Conservation (phyloP, 352 stramenopile species). For the Phytophthora constricta region DNA sequence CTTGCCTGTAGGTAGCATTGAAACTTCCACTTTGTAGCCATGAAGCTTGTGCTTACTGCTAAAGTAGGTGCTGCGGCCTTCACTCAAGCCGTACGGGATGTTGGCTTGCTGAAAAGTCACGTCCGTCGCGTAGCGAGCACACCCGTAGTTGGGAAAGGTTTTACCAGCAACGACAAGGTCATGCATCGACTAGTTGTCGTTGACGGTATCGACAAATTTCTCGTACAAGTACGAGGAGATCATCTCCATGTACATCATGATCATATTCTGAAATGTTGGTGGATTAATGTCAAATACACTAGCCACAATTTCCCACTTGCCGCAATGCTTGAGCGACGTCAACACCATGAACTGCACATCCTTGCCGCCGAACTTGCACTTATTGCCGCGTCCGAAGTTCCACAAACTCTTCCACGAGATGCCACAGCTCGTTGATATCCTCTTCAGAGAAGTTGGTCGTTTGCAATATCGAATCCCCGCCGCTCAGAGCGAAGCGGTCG, state of each 20-base stretch:
- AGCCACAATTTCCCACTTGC: conserved; percentile 9
- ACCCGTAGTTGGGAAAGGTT: conserved; percentile 3
- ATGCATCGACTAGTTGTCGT: not conserved
- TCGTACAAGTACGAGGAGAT: conserved; percentile 9
- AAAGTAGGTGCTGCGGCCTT: not conserved
- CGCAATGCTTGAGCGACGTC: not conserved
- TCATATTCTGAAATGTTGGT: conserved; percentile 5
- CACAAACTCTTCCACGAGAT: conserved; percentile 3
- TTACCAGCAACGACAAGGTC: not conserved
- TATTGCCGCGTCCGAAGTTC: conserved; percentile 17
- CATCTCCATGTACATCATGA: conserved; percentile 5
- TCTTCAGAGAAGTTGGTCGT: conserved; percentile 7
- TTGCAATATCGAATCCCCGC: conserved; percentile 2
- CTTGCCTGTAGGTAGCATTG: too few relatives aligned
- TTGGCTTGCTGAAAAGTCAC: conserved; percentile 16
- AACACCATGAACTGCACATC: conserved; percentile 11
- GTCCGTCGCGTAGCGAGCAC: conserved; percentile 8
- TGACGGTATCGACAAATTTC: not conserved
- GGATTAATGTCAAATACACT: conserved; percentile 11
- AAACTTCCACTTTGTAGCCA: too few relatives aligned
- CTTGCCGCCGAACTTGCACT: conserved; percentile 15
- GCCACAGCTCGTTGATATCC: conserved; percentile 8
- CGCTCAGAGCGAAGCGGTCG: conserved; percentile 1
- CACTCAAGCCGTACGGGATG: conserved; percentile 6
- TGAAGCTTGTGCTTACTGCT: conserved; percentile 1